Base-by-base conservation (phyloP, 768 basidiomycete genomes). In the Psilocybe azurescens region DNA sequence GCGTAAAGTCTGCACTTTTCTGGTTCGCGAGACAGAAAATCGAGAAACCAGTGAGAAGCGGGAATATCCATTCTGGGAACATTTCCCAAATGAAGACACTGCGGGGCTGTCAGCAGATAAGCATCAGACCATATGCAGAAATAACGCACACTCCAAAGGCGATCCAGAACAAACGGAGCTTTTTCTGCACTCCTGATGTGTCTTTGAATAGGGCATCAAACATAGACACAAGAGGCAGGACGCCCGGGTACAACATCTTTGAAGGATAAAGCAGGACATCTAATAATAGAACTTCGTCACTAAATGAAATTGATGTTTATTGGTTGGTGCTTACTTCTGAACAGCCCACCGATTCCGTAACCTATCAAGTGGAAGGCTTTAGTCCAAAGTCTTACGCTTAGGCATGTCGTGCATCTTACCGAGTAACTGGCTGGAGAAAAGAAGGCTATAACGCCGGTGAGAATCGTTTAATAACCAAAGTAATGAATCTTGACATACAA, bases 21-120 rank as follows among this genome's bases (percentile, higher is more conserved):
- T 77, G 84, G 32, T 82, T 81, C 7, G 86, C 84, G 36, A 89
- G 71, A 65, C 88, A 89, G 68, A 88, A 81, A 36, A 86, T 72
- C 33, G 78, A 85, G 68, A 87, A 74, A 24, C 84, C 85, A 18
- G 83, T 86, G 41, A 87, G 74, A 18, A 88, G 76, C 1, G 88
- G 88, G 74, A 89, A 89, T 53, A 86, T 82, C 78, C 83, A 83
- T 64, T 83, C 75, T 0, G 83, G 83, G 65, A 85, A 72, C 44
- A 83, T 64, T 65, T 85, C 85, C 75, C 79, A 83, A 62, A 80
- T 62, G 64, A 84, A 81, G 63, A 86, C 83, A 16, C 74, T 79
- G 58, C 18, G 33, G 46, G 44, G 73, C 51, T 14, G 49, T 63
- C 53, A 58, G 46, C 30, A 53, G n/a, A 50, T 52, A 41, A 18